Percentiles rank a stretch among this genome's conserved stretches.
phyloP scores from a whole-genome alignment of 2,329 filamentous ascomycete genomes.

The Colletotrichum gloeosporioides region DNA sequence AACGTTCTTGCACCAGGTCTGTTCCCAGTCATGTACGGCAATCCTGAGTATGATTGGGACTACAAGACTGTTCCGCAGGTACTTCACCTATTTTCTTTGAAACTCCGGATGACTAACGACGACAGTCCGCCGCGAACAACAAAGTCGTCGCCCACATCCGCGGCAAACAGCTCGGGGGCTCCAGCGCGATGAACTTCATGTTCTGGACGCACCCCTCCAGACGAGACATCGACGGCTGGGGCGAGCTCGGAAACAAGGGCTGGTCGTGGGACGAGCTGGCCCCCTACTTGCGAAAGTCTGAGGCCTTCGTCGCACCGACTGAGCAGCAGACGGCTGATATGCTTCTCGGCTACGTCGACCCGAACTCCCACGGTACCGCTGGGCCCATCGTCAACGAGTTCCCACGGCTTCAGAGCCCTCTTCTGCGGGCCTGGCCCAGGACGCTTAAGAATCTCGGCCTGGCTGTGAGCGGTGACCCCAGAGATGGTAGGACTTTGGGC shows the following conservation, averaged over 20 bases:
- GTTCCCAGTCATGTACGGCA: constrained; percentile 23
- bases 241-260: constrained; percentile 59
- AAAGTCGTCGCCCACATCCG: constrained; percentile 15
- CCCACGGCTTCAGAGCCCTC: background rate
- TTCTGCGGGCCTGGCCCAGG: constrained; percentile 9
- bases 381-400: constrained; percentile 6
- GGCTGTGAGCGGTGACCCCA: constrained; percentile 19
- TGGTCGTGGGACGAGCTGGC: constrained; percentile 58
- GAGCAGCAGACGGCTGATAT: background rate
- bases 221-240: constrained; percentile 63
- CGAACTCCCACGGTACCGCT: background rate
- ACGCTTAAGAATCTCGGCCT: constrained; percentile 21
- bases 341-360: background rate
- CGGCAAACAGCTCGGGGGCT: constrained; percentile 58
- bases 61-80: constrained; percentile 18
- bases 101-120: background rate
- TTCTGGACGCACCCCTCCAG: constrained; percentile 53
- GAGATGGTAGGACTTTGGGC: constrained; percentile 21
- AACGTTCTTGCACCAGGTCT: constrained; percentile 23
- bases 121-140: background rate
- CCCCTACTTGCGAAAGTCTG: constrained; percentile 3
- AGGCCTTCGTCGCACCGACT: background rate
- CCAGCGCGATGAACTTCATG: constrained; percentile 65
- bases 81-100: background rate
- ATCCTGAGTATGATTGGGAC: constrained; percentile 24